phyloP scores from a whole-genome alignment of 176 grass and related monocot species.

The Paspalum notatum region DNA sequence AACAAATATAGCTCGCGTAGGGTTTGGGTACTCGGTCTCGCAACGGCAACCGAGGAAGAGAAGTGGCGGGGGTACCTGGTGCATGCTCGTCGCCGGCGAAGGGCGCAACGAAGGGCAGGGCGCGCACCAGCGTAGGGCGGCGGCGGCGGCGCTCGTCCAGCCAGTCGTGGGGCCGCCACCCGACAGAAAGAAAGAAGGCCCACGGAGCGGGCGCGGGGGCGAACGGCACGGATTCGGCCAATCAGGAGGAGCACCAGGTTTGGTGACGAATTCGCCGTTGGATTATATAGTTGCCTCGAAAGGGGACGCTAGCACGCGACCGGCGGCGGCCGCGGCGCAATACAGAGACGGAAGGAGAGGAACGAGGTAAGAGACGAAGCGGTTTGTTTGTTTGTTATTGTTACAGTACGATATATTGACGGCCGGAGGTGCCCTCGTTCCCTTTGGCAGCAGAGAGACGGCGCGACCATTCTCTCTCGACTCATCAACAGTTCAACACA shows the following conservation, averaged over 20 bases:
- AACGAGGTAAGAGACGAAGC: background rate
- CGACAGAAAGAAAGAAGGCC: background rate
- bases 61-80: background rate
- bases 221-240: background rate
- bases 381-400: background rate
- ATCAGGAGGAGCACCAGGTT: background rate
- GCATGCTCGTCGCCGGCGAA: background rate
- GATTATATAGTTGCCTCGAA: background rate
- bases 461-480: too few relatives aligned
- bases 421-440: background rate
- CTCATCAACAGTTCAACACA: too few relatives aligned
- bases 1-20: background rate
- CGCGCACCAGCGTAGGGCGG: background rate
- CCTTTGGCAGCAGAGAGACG: too few relatives aligned
- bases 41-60: background rate
- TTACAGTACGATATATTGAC: background rate
- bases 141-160: background rate
- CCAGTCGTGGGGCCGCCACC: background rate
- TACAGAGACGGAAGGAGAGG: too few relatives aligned
- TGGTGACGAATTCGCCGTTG: background rate
- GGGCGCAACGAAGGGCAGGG: background rate
- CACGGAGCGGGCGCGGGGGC: background rate
- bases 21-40: background rate
- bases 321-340: too few relatives aligned
- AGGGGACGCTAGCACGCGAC: too few relatives aligned